Conservation (phyloP, 176 grass and related monocot genomes). For the Aegilops sharonensis region DNA sequence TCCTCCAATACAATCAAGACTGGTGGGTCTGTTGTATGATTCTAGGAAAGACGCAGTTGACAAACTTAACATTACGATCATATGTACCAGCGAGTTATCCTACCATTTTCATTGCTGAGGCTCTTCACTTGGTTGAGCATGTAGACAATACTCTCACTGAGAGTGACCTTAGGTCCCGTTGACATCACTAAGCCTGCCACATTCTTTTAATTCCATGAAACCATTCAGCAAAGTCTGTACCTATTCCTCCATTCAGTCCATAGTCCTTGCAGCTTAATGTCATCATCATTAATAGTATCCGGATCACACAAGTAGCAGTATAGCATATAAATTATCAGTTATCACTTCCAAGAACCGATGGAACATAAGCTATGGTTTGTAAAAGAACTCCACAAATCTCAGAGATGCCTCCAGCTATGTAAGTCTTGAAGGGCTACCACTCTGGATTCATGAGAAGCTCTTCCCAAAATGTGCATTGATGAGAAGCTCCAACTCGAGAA, state of each 20-base stretch:
- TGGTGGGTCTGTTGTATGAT: too few relatives aligned
- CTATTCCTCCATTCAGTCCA: neutral
- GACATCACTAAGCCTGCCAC: neutral
- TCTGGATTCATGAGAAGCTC: neutral
- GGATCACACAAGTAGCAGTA: neutral
- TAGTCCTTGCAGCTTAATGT: neutral
- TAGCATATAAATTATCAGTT: constrained; percentile 31
- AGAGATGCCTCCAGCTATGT: neutral
- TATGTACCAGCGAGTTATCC: neutral
- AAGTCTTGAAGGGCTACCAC: constrained; percentile 22
- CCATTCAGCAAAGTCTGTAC: neutral
- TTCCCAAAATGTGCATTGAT: too few relatives aligned
- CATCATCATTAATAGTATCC: neutral
- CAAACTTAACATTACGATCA: too few relatives aligned
- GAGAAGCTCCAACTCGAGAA: too few relatives aligned
- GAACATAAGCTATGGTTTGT: constrained; percentile 34
- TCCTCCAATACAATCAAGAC: too few relatives aligned
- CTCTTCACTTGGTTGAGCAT: neutral
- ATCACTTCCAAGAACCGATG: too few relatives aligned
- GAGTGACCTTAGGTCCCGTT: neutral
- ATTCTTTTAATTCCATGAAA: neutral
- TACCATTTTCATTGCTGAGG: neutral
- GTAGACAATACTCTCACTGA: neutral
- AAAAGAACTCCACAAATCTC: neutral
- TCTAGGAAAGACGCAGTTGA: too few relatives aligned